Conservation (phyloP, 108 stramenopile genomes). For the Stephanodiscus minutulus region DNA sequence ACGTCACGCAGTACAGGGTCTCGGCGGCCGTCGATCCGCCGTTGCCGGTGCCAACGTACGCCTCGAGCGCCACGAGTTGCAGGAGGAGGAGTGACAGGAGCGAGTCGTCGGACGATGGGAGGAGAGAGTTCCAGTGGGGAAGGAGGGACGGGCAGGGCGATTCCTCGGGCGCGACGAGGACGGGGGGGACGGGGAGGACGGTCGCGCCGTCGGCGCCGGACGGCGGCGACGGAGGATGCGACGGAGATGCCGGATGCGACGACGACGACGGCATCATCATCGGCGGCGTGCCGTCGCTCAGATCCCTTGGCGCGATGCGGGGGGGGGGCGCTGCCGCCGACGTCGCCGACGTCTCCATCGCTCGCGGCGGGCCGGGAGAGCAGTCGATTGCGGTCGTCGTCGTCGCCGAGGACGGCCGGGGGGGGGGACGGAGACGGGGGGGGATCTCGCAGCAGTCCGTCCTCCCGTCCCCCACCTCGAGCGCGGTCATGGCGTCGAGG, state of each 20-base stretch:
- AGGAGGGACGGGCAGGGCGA: constrained; percentile 50
- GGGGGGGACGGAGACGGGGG: too few relatives aligned
- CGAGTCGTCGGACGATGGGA: constrained; percentile 14
- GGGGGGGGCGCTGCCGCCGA: constrained; percentile 33
- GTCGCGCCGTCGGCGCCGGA: constrained; percentile 7
- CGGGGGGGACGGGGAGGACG: neutral
- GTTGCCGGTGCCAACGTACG: constrained; percentile 42
- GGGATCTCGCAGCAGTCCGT: constrained; percentile 93
- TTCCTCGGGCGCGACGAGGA: neutral
- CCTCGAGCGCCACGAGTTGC: constrained; percentile 41
- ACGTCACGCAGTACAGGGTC: constrained; percentile 83
- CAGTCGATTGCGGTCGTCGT: constrained; percentile 12
- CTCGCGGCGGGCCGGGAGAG: too few relatives aligned
- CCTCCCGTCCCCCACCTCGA: constrained; percentile 87
- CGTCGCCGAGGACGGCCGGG: constrained; percentile 19
- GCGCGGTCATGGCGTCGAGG: constrained; percentile 91
- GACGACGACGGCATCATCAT: constrained; percentile 39
- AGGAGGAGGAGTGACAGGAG: constrained; percentile 30
- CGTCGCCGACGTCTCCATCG: neutral
- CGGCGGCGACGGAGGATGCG: constrained; percentile 4
- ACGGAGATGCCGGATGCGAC: constrained; percentile 37
- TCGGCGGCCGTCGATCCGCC: constrained; percentile 87
- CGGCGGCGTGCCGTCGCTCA: constrained; percentile 46
- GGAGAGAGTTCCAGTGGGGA: constrained; percentile 58
- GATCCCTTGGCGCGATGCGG: constrained; percentile 60